Evolutionary conservation across 2,329 filamentous ascomycete genomes (phyloP), one percentile per base, ranked within the genome.

Genomic region (Alternaria sp.): DNA sequence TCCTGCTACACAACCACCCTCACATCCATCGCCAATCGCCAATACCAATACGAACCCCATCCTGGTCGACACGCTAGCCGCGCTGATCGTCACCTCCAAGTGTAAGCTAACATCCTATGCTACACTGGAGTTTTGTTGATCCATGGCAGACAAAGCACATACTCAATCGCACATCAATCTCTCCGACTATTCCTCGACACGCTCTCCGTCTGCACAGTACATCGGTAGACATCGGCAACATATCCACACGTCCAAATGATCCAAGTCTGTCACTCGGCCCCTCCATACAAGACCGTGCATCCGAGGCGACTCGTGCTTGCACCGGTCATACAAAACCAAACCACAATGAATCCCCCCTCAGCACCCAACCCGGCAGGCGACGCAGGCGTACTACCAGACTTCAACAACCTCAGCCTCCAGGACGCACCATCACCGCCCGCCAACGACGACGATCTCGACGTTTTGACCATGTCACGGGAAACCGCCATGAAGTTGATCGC

Each of bases 401-500:
- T 81, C 57, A 63, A 70, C 23, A 70, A 68, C 28, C 69, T 79
- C 15, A 71, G 67, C 36, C 62, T 77, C 40, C 73, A 77, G 57
- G 73, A 80, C 68, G 77, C 78, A 8, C 79, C 79, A 11, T 79
- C 79, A 23, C 80, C 78, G 44, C 80, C 80, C 12, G 71, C 68
- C 43, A 75, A 77, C n/a, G 78, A 77, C 40, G 80, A 81, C 52
- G 76, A 81, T 44, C 85, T 91, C 79, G 90, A 93, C 77, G 86
- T 97, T 65, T 92, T 91, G 81, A 87, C 87, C 55, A 85, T 97
- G 63, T 83, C 89, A 1, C 89, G 93, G 4, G 84, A 90, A 55
- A 89, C 89, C 3, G 94, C 94, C 6, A 86, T 98, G 74, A 91
- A 90, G 74, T 83, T 97, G 67, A 86, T 98, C n/a, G 90, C 90